Evolutionary conservation across 2,329 filamentous ascomycete genomes (phyloP), one percentile per base, ranked within the genome.

Genomic region (Penicillium sp.): DNA sequence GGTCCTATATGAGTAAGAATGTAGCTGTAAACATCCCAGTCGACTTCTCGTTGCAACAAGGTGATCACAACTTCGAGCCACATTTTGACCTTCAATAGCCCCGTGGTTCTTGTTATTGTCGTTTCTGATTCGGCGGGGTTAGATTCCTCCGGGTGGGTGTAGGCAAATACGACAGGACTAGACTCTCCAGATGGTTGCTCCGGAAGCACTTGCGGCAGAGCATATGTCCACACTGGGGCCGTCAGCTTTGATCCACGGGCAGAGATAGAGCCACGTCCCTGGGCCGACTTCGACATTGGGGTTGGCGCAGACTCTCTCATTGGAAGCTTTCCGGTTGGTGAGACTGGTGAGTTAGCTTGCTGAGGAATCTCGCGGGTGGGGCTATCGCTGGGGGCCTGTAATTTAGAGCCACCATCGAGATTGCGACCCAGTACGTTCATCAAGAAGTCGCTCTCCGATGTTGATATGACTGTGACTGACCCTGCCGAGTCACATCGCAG

Each of bases 1-100:
- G 87, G 85, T 1, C 88, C 87, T 9, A 96, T 73, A 66, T 95
- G 87, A 6, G 88, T 86, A 28, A 98, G 75, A 17, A 91, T 79
- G 64, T 91, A 96, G 68, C 88, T 91, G 73, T 95, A 95, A 1
- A 95, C 75, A 64, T 97, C 89, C 90, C 91, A 97, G 54, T 93
- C 84, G 42, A 81, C 80, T 35, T 84, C 85, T 48, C 82, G 78
- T 56, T 85, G 81, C 38, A 95, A 72, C n/a, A 93, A 72, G n/a
- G 77, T 76, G 24, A 88, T 79, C 33, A 94, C 75, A 10, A 82
- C 77, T 55, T 90, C 85, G n/a, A 95, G 75, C 86, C 88, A 95
- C 35, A 77, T 69, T 13, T 77, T 75, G 41, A 85, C 76, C 47
- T 81, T 77, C 47, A 88, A 70, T 7, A 77, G 69, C 2, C 72